A percentile compares a stretch with the other conserved stretches of the same genome.
Evolutionary conservation across 2,329 filamentous ascomycete species (phyloP).

Genomic region (Ophiostoma sp.): DNA sequence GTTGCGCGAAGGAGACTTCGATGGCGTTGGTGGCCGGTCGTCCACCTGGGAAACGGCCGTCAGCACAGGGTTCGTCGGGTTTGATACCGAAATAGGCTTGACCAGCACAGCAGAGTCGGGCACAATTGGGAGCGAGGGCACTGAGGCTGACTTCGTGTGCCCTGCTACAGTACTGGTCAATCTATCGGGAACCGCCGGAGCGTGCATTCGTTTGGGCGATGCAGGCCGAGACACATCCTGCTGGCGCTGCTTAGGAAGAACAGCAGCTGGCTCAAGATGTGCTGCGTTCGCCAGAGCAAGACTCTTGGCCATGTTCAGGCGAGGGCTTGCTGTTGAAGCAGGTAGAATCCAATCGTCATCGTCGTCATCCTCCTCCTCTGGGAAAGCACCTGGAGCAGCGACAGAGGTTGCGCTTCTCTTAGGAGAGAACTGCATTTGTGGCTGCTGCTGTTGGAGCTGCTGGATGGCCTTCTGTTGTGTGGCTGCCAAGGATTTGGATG

Average conservation of each 20-base stretch:
- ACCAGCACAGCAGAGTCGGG: constrained; percentile 30
- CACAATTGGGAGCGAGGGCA: constrained; percentile 46
- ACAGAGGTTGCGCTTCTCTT: constrained; percentile 23
- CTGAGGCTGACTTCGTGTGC: constrained; percentile 60
- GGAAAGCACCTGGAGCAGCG: constrained; percentile 54
- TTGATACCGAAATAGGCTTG: constrained; percentile 58
- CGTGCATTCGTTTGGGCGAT: constrained; percentile 36
- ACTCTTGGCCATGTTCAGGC: constrained; percentile 54
- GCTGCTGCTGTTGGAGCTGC: constrained; percentile 10
- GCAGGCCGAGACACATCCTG: constrained; percentile 29
- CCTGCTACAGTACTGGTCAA: constrained; percentile 30
- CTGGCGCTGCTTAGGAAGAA: constrained; percentile 39
- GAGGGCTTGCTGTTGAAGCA: constrained; percentile 38
- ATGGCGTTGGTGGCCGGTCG: constrained; percentile 42
- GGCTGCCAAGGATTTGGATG: constrained; percentile 42
- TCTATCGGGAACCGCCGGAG: constrained; percentile 16
- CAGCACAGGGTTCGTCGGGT: constrained; percentile 37
- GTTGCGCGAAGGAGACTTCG: constrained; percentile 52
- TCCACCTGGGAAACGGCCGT: constrained; percentile 43
- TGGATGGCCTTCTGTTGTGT: constrained; percentile 23
- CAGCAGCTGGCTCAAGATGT: constrained; percentile 47
- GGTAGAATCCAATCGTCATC: constrained; percentile 59
- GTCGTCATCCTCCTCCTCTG: constrained; percentile 42
- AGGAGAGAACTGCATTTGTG: constrained; percentile 13
- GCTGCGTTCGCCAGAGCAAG: constrained; percentile 54